Conservation (phyloP, 345 rosid genomes). For the Populus davidiana region DNA sequence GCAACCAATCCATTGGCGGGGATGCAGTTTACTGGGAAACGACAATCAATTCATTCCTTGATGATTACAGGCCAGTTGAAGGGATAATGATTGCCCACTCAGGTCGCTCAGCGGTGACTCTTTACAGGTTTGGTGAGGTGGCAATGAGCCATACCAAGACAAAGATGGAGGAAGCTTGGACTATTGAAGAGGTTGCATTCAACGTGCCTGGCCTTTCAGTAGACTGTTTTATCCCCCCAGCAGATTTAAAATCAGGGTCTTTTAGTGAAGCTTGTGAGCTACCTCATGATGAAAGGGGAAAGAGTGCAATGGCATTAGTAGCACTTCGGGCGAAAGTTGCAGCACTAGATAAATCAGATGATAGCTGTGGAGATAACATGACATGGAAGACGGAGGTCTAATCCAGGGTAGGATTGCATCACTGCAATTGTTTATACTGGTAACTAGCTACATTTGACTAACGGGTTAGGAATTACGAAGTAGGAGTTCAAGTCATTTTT, state of each 20-base stretch:
- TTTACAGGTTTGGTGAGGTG: conserved; percentile 81
- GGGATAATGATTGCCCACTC: conserved; percentile 97
- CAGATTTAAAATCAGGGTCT: conserved; percentile 62
- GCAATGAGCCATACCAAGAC: conserved; percentile 86
- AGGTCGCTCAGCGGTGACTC: conserved; percentile 78
- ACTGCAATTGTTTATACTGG: conserved; percentile 47
- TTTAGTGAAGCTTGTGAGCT: conserved; percentile 60
- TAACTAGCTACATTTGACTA: conserved; percentile 37
- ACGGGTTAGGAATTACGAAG: conserved; percentile 37
- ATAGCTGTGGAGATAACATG: conserved; percentile 30
- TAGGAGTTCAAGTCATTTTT: conserved; percentile 32
- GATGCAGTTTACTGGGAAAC: conserved; percentile 92
- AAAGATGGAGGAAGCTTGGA: conserved; percentile 97
- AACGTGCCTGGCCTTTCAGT: conserved; percentile 80
- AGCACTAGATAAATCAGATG: conserved; percentile 54
- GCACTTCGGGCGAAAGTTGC: conserved; percentile 68
- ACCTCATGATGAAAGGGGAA: conserved; percentile 62
- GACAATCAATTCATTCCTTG: conserved; percentile 70
- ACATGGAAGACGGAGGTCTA: conserved; percentile 48
- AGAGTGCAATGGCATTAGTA: conserved; percentile 40
- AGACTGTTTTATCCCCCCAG: conserved; percentile 92
- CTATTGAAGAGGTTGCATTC: conserved; percentile 92
- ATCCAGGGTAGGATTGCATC: conserved; percentile 26
- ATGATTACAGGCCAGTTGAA: conserved; percentile 80
- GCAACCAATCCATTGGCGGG: conserved; percentile 76